Evolutionary conservation across 2,329 filamentous ascomycete genomes (phyloP), one percentile per base, ranked within the genome.

Genomic region (Pyrenophora graminea): DNA sequence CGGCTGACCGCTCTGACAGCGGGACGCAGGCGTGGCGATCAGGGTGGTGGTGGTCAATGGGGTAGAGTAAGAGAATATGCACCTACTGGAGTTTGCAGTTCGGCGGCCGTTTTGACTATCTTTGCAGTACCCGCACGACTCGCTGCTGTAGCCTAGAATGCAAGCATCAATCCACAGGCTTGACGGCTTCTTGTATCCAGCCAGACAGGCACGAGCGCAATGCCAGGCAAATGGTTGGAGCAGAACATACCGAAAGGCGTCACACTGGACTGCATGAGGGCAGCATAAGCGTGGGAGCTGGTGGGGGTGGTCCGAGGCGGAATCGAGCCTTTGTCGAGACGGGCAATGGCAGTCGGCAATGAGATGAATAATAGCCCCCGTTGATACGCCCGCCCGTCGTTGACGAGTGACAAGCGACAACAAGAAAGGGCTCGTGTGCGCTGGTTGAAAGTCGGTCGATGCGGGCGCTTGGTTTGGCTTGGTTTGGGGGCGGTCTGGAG

Each of bases 91-190:
- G 60, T 77, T 67, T 56, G 75, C 72, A 63, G 69, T 76, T 64
- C 77, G 74, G 66, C 72, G 71, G 76, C 76, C 77, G 69, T 74
- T 72, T 39, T 74, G 66, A 57, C 71, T 68, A 56, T 72, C 66
- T 72, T 79, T 80, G 73, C 78, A 80, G 64, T 80, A 80, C 47
- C 78, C 78, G 65, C 78, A 80, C 53, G 76, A 75, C 59, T 77
- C 73, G 52, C 69, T 70, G 58, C 77, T 75, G 66, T 80, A 80
- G 64, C 78, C 78, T 80, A 50, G 42, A 55, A 48, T 45, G 45
- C 46, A 45, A 55, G 45, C 45, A 66, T 71, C 58, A 69, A 62
- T 71, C 58, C 68, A 62, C 61, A 45, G 9, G 32, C 12, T 50
- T 31, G n/a, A 53, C 43, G 31, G 50, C 34, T 44, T 15, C 8